Conservation (phyloP, 1,139 yeast genomes). For the Casaregolazyma lundiana region DNA sequence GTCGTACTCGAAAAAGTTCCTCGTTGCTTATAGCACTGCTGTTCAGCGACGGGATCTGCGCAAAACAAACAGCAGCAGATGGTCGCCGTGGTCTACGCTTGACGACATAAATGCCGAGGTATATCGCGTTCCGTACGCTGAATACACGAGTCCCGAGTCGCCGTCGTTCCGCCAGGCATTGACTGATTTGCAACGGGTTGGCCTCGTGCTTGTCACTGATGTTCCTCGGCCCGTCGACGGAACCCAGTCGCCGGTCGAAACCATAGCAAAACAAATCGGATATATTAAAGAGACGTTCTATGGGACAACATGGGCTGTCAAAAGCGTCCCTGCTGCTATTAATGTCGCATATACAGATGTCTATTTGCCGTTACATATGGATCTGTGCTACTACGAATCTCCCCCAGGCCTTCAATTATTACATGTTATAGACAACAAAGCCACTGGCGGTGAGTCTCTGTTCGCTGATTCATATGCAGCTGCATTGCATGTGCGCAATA, state of each 20-base stretch:
- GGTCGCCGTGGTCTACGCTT: slow-evolving; percentile 31
- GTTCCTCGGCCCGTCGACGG: slow-evolving; percentile 41
- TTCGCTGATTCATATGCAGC: slow-evolving; percentile 76
- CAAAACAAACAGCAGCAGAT: slow-evolving; percentile 29
- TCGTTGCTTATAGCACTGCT: slow-evolving; percentile 42
- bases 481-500: slow-evolving; percentile 48
- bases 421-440: slow-evolving; percentile 60
- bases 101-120: slow-evolving; percentile 26
- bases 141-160: slow-evolving; percentile 39
- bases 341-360: slow-evolving; percentile 70
- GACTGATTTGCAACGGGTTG: slow-evolving; percentile 50
- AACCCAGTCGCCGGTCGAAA: slow-evolving; percentile 32
- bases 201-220: slow-evolving; percentile 52
- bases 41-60: slow-evolving; percentile 30
- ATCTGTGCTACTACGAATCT: slow-evolving; percentile 70
- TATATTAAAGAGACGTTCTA: slow-evolving; percentile 70
- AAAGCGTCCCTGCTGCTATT: slow-evolving; percentile 55
- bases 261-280: slow-evolving; percentile 59
- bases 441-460: slow-evolving; percentile 65
- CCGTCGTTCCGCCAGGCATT: slow-evolving; percentile 39
- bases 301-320: slow-evolving; percentile 70
- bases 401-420: slow-evolving; percentile 79
- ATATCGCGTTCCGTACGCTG: slow-evolving; percentile 37
- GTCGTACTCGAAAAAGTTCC: slow-evolving; percentile 44
- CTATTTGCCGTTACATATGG: slow-evolving; percentile 76